Base-by-base conservation (phyloP, 441 rosid species). In the Mallotus repandus region DNA sequence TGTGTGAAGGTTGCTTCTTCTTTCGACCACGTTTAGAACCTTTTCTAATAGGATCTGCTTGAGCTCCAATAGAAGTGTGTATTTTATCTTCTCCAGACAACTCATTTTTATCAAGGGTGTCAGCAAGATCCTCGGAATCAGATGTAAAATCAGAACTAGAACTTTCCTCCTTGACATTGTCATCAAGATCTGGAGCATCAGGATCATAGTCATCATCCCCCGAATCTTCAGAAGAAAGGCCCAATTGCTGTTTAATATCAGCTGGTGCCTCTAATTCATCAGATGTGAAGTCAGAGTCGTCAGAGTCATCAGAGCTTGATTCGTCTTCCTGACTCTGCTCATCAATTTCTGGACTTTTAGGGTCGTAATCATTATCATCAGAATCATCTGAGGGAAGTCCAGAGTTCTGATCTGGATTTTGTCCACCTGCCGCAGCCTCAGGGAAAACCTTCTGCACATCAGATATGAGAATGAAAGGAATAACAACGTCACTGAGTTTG, bases 151-250 rank as follows among this genome's bases (percentile, higher is more conserved):
- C 91, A 64, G 98, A 94, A 83, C 87, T 84, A 64, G 96, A 91
- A 82, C 84, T 85, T 76, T 80, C 98, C 66, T 76, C 74, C 70
- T 75, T 77, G 75, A 76, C 71, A 61, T 82, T 81, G 57, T 86
- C 85, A 62, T 85, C 85, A 71, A 7, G 73, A 76, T 76, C 76
- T 55, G 69, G 80, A 69, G 85, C 92, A 83, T 84, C 85, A 74
- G 99, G 99, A 77, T 92, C 79, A 82, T 46, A 93, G 74, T 92
- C 93, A 70, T 89, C 96, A 79, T 96, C 99, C 77, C 87, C 99
- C 6, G 99, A 92, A 82, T 92, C 97, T 76, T 93, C 99, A 66
- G 97, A 90, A 65, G 94, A 87, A 82, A 87, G 89, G 77, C 85
- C 86, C 75, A 76, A 29, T 58, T 75, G 77, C 43, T 76, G 83